Evolutionary conservation across 306 rosid species (phyloP), one percentile per base, ranked within the genome.

Genomic region (Cucurbita ficifolia): DNA sequence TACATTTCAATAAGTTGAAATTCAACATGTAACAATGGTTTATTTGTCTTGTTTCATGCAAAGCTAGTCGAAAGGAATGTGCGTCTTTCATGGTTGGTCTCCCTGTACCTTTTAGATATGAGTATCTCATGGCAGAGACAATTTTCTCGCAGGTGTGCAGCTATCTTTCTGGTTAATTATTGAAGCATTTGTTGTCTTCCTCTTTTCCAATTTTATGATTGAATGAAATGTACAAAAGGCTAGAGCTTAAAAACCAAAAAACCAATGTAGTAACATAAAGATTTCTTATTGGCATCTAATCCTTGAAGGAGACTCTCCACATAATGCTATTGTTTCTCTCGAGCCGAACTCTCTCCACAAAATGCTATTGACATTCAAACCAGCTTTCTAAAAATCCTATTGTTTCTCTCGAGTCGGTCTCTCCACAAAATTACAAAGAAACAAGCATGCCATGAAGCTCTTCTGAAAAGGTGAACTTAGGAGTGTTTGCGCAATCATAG

Each of bases 11-110:
- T 19, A 29, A 14, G 43, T 33, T 29, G 11, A 33, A 40, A 64
- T 40, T 13, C 36, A 21, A 43, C 55, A 46, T 19, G 6, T 45
- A 45, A 6, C n/a, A 12, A 46, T 68, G 19, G 6, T 18, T 14
- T 67, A 50, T 46, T 22, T 74, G 40, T 82, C 78, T 82, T 85
- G 85, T 29, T 93, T 93, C 80, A 72, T 90, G 98, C 88, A 90
- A 90, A 88, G 97, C 88, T 87, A 95, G 99, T 91, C 99, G 99
- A 75, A 95, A 91, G 89, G 99, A 95, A 86, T 95, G 99, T 73
- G 96, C 97, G 45, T 85, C 96, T 71, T 95, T 88, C 87, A 86
- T 95, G 95, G 99, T 86, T 83, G 90, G 99, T 62, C 86, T 95
- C 60, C 99, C 96, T 6, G 97, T 95, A 73, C 82, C 96, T 75